Evolutionary conservation across 371 early-diverging fungal species (phyloP), one percentile per base, ranked within the genome.

Genomic region (Apophysomyces variabilis): DNA sequence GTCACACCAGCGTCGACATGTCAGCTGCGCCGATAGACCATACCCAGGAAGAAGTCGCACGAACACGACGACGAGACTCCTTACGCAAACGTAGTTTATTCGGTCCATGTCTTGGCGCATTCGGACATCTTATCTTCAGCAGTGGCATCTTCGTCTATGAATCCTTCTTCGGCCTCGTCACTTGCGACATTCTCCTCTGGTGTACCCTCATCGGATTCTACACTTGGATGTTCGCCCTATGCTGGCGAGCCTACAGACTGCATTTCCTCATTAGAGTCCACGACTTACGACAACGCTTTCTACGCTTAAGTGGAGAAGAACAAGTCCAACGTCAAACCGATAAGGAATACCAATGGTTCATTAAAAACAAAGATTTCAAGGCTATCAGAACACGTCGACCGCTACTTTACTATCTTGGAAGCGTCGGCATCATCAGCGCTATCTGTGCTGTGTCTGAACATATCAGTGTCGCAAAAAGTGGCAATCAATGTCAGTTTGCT

Each of bases 171-270:
- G n/a, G 18, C 0, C 32, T 38, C 0, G 18, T 67, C 21, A 65
- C 65, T 0, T 75, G 76, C 39, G 50, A 72, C 39, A 26, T 72
- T 5, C 13, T 66, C 3, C 57, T 70, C 0, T 75, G 70, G 68
- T 70, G 70, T 12, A 38, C 66, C 0, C 13, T 66, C 18, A 16
- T 68, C 36, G 76, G 76, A 12, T 72, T 67, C 18, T 72, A 70
- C 39, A 72, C 70, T 0, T 75, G 76, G 76, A 68, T 72, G 13
- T 69, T 60, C 65, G 69, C 76, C 3, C 59, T 72, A 5, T 41
- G 58, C 8, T 60, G 63, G 56, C 44, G 72, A 56, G 70, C 70
- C 4, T 61, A 66, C 14, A 37, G 76, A 7, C 58, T 75, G 8
- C 58, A 57, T 32, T 65, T 58, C 3, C 61, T 72, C 5, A 64